Base-by-base conservation (phyloP, 73 alveolate genomes). In the Paramecium primaurelia region DNA sequence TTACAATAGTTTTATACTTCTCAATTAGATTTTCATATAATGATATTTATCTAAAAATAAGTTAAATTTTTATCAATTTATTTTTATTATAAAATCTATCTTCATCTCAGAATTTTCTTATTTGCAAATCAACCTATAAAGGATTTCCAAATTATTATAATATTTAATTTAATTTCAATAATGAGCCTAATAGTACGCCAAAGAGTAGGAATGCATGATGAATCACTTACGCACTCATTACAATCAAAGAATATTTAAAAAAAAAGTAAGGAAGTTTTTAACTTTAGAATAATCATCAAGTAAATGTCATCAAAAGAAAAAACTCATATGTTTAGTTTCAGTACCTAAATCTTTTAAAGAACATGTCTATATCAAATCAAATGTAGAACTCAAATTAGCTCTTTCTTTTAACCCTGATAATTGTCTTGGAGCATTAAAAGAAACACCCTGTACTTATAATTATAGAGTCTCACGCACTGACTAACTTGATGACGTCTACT, bases 321-420 rank as follows among this genome's bases (percentile, higher is more conserved):
- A 71, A 16, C 86, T 71, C 28, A 71, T 32, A 30, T 71, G 59
- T 16, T 18, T 71, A 20, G 86, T 71, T 36, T 36, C 28, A 32
- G 58, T 71, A 7, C 86, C 60, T 26, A 32, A 38, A 36, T 58
- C 36, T 10, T 14, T 32, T 34, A 71, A 71, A 36, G 86, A 38
- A 36, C 36, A 32, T 10, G 59, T 71, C 16, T 71, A 14, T 34
- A 14, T 34, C 12, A 14, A 14, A 14, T 36, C 60, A 26, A 38
- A 71, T 32, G 90, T 77, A 25, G 90, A 77, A 25, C 68, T 77
- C 9, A 77, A 77, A 20, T 25, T 77, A 32, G 90, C 90, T 40
- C 90, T 77, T 10, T 77, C 90, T 18, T 77, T 40, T 40, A 36
- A 37, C 4, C 71, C 59, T 4, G 88, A 75, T 2, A 36, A 42